Evolutionary conservation across 331 rosid species (phyloP), one percentile per base, ranked within the genome.

Genomic region (Quercus lobata): DNA sequence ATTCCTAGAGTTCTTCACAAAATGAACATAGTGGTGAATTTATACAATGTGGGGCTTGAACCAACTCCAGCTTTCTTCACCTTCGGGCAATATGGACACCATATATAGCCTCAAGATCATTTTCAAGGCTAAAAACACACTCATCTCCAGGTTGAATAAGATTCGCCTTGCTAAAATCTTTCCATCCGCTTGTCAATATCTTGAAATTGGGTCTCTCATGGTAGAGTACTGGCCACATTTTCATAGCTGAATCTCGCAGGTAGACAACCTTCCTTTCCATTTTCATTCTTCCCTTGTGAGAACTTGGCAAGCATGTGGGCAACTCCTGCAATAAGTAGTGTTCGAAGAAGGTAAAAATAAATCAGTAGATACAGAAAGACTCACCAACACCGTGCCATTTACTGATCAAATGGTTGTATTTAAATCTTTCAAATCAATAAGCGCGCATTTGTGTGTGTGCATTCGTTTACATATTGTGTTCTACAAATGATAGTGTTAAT

Each of bases 211-310:
- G 54, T 21, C 25, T 72, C 30, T 85, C 82, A 75, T 71, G 89
- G 86, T 84, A 91, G 73, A 85, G 76, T 22, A 89, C 86, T 1
- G 92, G 93, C 92, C 97, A 91, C 76, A 79, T 29, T 77, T 85
- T 78, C 75, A 17, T 46, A 12, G 15, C 49, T 3, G 86, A 81
- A 83, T 87, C 92, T 75, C 57, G 83, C 58, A 91, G 91, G 46
- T 53, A 11, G 66, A 90, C 91, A 34, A 87, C 75, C 80, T 22
- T 80, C 77, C 83, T 75, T 14, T 66, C 70, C 60, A 17, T 9
- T 11, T 7, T 11, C 7, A 12, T 1, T 49, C 68, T 77, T 11
- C 65, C 62, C 27, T 2, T 4, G 34, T 7, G 0, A 73, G 57
- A 24, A 11, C 79, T 27, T 12, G 84, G 83, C 84, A 88, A 71